phyloP scores from a whole-genome alignment of 192 early-diverging fungal genomes.

The Coemansia furcata region DNA sequence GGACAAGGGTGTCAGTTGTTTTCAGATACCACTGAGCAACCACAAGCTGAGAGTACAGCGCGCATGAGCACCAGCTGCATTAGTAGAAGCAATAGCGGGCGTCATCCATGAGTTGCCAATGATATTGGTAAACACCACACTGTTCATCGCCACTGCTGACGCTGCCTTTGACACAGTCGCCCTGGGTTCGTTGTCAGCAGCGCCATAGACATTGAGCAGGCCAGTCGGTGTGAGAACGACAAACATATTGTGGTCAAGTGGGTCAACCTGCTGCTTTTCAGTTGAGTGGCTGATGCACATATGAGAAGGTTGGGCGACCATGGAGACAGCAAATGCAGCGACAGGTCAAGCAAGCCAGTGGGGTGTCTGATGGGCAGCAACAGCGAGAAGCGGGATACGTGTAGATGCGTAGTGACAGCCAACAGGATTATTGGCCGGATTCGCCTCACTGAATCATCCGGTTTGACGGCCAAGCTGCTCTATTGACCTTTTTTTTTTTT shows the following conservation, averaged over 20 bases:
- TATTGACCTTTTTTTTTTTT: neutral
- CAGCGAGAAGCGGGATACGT: slow-evolving; percentile 16
- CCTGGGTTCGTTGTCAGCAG: neutral
- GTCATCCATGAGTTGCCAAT: slow-evolving; percentile 10
- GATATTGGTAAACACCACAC: slow-evolving; percentile 35
- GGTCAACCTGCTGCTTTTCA: slow-evolving; percentile 19
- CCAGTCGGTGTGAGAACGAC: slow-evolving; percentile 40
- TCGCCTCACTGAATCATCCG: slow-evolving; percentile 68
- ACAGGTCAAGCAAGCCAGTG: neutral
- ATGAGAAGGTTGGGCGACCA: slow-evolving; percentile 19
- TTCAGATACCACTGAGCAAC: slow-evolving; percentile 16
- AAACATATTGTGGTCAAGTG: slow-evolving; percentile 26
- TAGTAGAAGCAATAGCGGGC: neutral
- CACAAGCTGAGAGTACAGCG: slow-evolving; percentile 55
- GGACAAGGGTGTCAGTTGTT: neutral
- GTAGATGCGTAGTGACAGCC: slow-evolving; percentile 29
- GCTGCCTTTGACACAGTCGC: slow-evolving; percentile 4
- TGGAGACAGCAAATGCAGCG: slow-evolving; percentile 29
- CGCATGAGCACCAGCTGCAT: slow-evolving; percentile 11
- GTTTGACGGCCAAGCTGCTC: slow-evolving; percentile 54
- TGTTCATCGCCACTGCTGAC: slow-evolving; percentile 17
- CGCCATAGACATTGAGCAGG: slow-evolving; percentile 33
- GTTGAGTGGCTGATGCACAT: slow-evolving; percentile 7
- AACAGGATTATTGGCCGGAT: slow-evolving; percentile 34
- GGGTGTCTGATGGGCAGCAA: slow-evolving; percentile 34